A percentile compares a stretch with the other conserved stretches of the same genome.
Conservation (phyloP, 805 yeast species). For the Saccharomyces eubayanus region DNA sequence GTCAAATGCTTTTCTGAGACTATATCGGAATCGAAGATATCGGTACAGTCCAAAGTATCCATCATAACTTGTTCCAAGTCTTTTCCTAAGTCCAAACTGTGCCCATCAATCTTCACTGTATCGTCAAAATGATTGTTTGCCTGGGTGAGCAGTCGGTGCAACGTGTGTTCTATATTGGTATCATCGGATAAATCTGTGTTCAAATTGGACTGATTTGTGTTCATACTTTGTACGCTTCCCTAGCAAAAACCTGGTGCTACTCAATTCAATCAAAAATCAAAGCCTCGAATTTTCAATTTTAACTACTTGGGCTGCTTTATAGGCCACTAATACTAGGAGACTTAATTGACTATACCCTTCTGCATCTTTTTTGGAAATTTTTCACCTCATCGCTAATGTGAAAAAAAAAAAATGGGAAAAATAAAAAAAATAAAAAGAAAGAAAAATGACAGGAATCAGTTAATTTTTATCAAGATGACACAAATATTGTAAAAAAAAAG, state of each 20-base stretch:
- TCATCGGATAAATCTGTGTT: conserved; percentile 3
- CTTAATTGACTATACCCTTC: background rate
- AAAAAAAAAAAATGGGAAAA: background rate
- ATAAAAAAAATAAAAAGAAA: background rate
- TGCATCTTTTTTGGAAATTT: background rate
- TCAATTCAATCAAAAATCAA: background rate
- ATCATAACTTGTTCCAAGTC: conserved; percentile 3
- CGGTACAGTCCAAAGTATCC: conserved; percentile 4
- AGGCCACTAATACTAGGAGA: background rate
- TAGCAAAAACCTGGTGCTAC: background rate
- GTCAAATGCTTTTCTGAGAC: conserved; percentile 14
- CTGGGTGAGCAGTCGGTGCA: conserved; percentile 17
- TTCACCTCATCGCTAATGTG: background rate
- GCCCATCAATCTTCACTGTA: conserved; percentile 1
- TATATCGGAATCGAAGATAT: conserved; percentile 10
- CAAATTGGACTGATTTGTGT: background rate
- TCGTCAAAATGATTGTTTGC: conserved; percentile 7
- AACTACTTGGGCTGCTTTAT: background rate
- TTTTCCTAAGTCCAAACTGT: conserved; percentile 4
- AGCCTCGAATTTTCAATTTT: background rate
- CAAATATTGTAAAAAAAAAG: background rate
- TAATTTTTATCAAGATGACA: background rate
- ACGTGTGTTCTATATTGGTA: conserved; percentile 14
- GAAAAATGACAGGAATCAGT: background rate
- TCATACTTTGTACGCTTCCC: background rate